Percentiles rank a stretch among this genome's conserved stretches.
These are phyloP conservation scores for Kernera saxatilis DNA, from an alignment of 345 rosid species.

Conservation along the genomic window DNA sequence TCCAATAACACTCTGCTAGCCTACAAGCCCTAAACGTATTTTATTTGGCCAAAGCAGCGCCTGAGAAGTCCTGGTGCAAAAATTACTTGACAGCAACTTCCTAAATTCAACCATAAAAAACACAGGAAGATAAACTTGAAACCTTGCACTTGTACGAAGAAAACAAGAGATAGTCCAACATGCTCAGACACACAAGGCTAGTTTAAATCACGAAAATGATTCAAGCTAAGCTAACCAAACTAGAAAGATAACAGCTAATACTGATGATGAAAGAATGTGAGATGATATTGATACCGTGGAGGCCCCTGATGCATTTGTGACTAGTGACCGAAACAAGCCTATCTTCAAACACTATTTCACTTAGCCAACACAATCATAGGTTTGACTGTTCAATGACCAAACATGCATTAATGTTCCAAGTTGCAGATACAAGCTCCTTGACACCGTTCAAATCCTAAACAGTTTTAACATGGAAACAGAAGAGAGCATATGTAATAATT, in stretches of 20 bases:
- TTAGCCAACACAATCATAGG: neutral
- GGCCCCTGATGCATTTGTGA: neutral
- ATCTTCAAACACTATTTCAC: neutral
- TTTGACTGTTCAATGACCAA: neutral
- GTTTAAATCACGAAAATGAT: neutral
- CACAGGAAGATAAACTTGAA: conserved; percentile 9
- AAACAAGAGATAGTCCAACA: neutral
- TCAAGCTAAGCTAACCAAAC: neutral
- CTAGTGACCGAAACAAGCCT: conserved; percentile 1
- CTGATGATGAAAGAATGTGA: neutral
- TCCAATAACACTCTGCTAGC: neutral
- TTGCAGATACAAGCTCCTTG: too few relatives aligned
- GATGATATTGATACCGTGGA: neutral
- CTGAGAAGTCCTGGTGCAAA: conserved; percentile 96
- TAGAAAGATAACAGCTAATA: neutral
- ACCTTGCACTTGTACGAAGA: neutral
- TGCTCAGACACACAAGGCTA: neutral
- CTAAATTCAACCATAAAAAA: conserved; percentile 42
- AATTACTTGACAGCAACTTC: conserved; percentile 99
- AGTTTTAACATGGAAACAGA: too few relatives aligned
- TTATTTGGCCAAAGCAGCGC: conserved; percentile 56
- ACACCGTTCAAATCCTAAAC: too few relatives aligned
- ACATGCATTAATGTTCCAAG: too few relatives aligned
- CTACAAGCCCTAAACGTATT: neutral
- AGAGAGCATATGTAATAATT: too few relatives aligned